Conservation (phyloP, 106 monocot genomes). For the Dendrobium huoshanense region DNA sequence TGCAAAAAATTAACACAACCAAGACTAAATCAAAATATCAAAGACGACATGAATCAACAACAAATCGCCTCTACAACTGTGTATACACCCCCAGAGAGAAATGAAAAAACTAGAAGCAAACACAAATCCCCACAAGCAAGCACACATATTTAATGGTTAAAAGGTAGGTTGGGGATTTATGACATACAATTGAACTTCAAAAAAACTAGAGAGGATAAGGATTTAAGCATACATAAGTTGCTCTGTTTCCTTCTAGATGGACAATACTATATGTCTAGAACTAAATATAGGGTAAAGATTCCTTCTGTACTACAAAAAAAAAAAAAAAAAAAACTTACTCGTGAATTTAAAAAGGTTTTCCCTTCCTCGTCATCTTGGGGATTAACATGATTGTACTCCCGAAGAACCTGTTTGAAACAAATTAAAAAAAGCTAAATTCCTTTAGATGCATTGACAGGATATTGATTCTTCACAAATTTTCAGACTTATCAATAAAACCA, state of each 20-base stretch:
- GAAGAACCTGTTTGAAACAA: constrained; percentile 51
- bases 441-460: not conserved
- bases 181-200: not conserved
- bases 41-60: not conserved
- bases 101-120: not conserved
- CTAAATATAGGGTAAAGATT: constrained; percentile 1
- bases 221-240: not conserved
- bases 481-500: not conserved
- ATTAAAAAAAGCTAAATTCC: constrained; percentile 12
- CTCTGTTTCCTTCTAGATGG: not conserved
- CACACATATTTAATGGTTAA: not conserved
- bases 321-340: constrained; percentile 42
- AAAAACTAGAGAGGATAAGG: not conserved
- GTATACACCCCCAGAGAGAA: not conserved
- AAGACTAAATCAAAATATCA: constrained; percentile 4
- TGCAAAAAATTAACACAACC: constrained; percentile 27
- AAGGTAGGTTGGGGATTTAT: not conserved
- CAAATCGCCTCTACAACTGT: not conserved
- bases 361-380: constrained; percentile 92
- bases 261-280: not conserved
- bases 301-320: not conserved
- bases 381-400: constrained; percentile 98
- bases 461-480: not conserved
- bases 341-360: constrained; percentile 86
- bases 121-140: not conserved